Percentiles rank a stretch among this genome's conserved stretches.
phyloP scores from a whole-genome alignment of 352 stramenopile species.

The Phytophthora agathidicida region DNA sequence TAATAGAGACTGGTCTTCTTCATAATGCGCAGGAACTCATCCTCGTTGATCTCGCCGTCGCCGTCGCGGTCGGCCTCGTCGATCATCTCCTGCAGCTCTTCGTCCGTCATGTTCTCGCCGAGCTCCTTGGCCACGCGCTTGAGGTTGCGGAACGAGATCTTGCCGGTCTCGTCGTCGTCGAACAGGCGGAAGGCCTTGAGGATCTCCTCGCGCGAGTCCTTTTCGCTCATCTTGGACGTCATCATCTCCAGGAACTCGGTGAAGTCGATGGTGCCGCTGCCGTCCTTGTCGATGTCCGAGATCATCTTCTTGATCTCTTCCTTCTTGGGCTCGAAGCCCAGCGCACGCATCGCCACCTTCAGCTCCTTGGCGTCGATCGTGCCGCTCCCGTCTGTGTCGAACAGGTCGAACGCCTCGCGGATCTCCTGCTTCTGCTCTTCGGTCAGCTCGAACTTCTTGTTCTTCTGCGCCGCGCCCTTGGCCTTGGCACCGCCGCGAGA shows the following conservation, averaged over 20 bases:
- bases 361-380: constrained; percentile 96
- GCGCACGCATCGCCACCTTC: constrained; percentile 95
- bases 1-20: constrained; percentile 94
- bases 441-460: constrained; percentile 89
- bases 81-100: constrained; percentile 99
- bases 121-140: constrained; percentile 97
- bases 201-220: constrained; percentile 96
- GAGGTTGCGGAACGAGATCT: constrained; percentile 97
- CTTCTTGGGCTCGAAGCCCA: constrained; percentile 98
- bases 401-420: constrained; percentile 96
- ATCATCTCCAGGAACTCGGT: constrained; percentile 98
- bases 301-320: constrained; percentile 99
- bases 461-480: constrained; percentile 74
- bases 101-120: constrained; percentile 97
- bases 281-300: constrained; percentile 96
- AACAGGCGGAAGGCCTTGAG: constrained; percentile 98
- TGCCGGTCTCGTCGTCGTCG: constrained; percentile 97
- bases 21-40: constrained; percentile 98
- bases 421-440: constrained; percentile 97
- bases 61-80: constrained; percentile 95
- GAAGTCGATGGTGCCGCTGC: constrained; percentile 95
- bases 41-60: constrained; percentile 96
- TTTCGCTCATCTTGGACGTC: constrained; percentile 97
- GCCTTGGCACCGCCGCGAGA: constrained; percentile 67
- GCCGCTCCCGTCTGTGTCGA: constrained; percentile 96